A percentile compares a stretch with the other conserved stretches of the same genome.
These are phyloP conservation scores for Hippophae gyantsensis DNA, from an alignment of 306 rosid species.

Conservation along the genomic window DNA sequence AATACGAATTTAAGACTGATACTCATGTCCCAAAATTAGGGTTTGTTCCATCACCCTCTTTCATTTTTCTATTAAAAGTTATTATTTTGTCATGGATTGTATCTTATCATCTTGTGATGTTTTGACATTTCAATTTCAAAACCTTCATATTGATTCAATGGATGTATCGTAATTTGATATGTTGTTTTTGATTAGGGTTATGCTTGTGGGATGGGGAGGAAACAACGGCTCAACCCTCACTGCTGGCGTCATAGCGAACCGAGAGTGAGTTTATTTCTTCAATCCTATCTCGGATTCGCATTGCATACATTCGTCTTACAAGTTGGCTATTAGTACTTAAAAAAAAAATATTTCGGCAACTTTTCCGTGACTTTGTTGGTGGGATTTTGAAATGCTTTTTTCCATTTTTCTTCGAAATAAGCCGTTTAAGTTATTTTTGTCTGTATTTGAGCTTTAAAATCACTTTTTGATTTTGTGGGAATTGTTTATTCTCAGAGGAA, in stretches of 20 bases:
- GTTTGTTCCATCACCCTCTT: slow-evolving; percentile 26
- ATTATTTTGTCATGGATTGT: not conserved
- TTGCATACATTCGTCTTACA: too few species aligned
- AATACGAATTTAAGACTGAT: slow-evolving; percentile 68
- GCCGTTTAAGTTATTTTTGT: not conserved
- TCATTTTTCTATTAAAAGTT: not conserved
- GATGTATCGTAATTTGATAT: not conserved
- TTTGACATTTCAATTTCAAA: too few species aligned
- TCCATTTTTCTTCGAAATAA: too few species aligned
- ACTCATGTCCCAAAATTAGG: slow-evolving; percentile 79
- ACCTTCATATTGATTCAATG: not conserved
- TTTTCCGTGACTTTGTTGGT: too few species aligned
- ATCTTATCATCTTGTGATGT: too few species aligned
- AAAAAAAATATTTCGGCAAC: too few species aligned
- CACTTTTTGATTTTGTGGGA: slow-evolving; percentile 12
- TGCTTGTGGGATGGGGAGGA: slow-evolving; percentile 99
- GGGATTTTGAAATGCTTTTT: not conserved
- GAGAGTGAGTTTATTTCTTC: slow-evolving; percentile 52
- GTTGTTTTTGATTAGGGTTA: slow-evolving; percentile 41
- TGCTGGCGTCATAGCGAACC: slow-evolving; percentile 84
- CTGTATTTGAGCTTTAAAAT: not conserved
- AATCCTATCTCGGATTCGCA: too few species aligned
- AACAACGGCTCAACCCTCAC: slow-evolving; percentile 87
- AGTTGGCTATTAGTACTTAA: too few species aligned
- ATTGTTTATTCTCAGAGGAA: slow-evolving; percentile 50